Base-by-base conservation (phyloP, 192 early-diverging fungal genomes). In the Backusella luteola region DNA sequence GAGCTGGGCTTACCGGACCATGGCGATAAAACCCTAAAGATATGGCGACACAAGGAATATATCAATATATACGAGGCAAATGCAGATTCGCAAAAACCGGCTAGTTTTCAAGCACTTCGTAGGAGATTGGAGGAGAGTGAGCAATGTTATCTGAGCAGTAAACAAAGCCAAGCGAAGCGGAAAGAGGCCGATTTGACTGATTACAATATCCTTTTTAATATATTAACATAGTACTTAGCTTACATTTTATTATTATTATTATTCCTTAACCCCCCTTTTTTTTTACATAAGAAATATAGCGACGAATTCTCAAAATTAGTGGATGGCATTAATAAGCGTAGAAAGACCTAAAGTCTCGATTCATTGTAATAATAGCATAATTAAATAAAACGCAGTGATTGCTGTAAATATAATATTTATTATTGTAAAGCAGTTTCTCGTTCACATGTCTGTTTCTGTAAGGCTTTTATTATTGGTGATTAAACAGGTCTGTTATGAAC, bases 21-120 rank as follows among this genome's bases (percentile, higher is more conserved):
- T 59, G 85, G 87, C 9, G 85, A 87, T 78, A 81, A 77, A 46
- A 38, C 56, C 4, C 34, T 75, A 42, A 71, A 84, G 41, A 67
- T 80, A 42, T 81, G 79, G 74, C 74, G 87, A 19, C 84, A 88
- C 19, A 81, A 82, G 12, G 85, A 86, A 46, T 88, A 84, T 29
- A 56, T 83, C 5, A 83, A 76, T 0, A 56, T 88, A 0, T 86
- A 81, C 72, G 84, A 84, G 59, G 81, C 85, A 19, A 88, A 88
- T 59, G 68, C 75, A 14, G 87, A 88, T 39, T 84, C 87, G 0
- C 63, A 69, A 0, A n/a, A 82, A 12, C 76, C 86, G 4, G 52
- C 68, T 15, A 42, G 69, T 5, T 32, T 46, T 35, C 38, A 29
- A 17, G 15, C n/a, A 21, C 66, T 81, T 19, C 15, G 56, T 4